Evolutionary conservation across 2,329 filamentous ascomycete species (phyloP), one percentile per base, ranked within the genome.

Genomic region (Aschersonia sp.): DNA sequence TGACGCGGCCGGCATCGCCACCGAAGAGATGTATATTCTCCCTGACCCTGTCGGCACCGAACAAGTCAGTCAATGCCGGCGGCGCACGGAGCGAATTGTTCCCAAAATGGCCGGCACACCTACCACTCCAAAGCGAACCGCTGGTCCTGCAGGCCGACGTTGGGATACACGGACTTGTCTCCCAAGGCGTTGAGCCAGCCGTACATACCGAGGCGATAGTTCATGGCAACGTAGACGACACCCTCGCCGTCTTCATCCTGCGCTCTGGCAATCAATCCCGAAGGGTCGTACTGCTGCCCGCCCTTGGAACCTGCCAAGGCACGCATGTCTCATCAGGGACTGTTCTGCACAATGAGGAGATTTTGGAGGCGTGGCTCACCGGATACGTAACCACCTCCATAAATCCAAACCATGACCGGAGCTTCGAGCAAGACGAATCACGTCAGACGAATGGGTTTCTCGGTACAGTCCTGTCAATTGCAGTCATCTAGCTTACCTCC

Each of bases 91-190:
- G 35, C 7, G 3, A 4, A n/a, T n/a, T n/a, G n/a, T n/a, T n/a
- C n/a, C n/a, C n/a, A n/a, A 7, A 38, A 38, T 38, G 3, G 2
- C 2, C 7, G 12, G 7, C 7, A 38, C 12, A 9, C 45, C 5
- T 38, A 45, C 72, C 74, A 77, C 53, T 68, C 54, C 2, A 78
- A 59, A 0, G 67, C 71, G 10, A 68, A 66, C 42, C 66, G 62
- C 54, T 74, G 71, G 52, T 76, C 73, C 2, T 72, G 58, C 1
- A 77, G 56, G 0, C 72, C 74, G 2, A 66, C 71, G 51, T 78
- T 78, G 10, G 74, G 48, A 12, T 57, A 46, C 3, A 56, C 52
- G 30, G 31, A 45, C 2, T 52, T 54, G 44, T 65, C 65, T 5
- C 72, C 59, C 38, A 65, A 59, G 9, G 67, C 64, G 31, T 67